A percentile compares a stretch with the other conserved stretches of the same genome.
phyloP scores from a whole-genome alignment of 179 eudicot species.

The Sideroxylon spinosum region DNA sequence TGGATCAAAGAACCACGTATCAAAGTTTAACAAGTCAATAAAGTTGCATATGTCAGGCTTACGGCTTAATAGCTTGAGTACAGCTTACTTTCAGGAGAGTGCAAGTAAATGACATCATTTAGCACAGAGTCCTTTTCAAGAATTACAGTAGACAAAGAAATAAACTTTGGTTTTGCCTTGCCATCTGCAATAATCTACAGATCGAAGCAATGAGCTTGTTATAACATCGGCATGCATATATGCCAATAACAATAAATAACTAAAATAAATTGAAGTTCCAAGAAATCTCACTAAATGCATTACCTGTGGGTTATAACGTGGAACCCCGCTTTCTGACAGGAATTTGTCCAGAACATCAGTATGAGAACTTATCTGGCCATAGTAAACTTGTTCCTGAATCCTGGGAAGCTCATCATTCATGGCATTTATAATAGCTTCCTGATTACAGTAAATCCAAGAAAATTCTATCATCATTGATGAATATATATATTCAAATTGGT shows the following conservation, averaged over 20 bases:
- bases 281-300: constrained; percentile 14
- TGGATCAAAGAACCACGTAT: constrained; percentile 18
- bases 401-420: constrained; percentile 98
- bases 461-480: neutral
- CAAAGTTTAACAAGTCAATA: constrained; percentile 13
- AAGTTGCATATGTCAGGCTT: neutral
- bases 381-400: constrained; percentile 97
- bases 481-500: neutral
- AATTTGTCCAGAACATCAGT: constrained; percentile 90
- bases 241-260: neutral
- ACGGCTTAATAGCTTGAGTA: constrained; percentile 11
- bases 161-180: constrained; percentile 69
- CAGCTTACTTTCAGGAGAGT: constrained; percentile 78
- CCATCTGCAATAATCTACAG: constrained; percentile 81
- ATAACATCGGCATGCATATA: neutral
- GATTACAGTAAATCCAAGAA: constrained; percentile 15
- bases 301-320: constrained; percentile 95
- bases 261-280: neutral
- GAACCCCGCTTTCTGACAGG: constrained; percentile 79
- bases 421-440: constrained; percentile 82
- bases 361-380: constrained; percentile 77
- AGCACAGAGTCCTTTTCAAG: constrained; percentile 64
- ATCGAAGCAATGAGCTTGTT: neutral
- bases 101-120: constrained; percentile 69
- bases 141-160: constrained; percentile 57